Base-by-base conservation (phyloP, 1,139 yeast species). In the Yamadazyma oceani region DNA sequence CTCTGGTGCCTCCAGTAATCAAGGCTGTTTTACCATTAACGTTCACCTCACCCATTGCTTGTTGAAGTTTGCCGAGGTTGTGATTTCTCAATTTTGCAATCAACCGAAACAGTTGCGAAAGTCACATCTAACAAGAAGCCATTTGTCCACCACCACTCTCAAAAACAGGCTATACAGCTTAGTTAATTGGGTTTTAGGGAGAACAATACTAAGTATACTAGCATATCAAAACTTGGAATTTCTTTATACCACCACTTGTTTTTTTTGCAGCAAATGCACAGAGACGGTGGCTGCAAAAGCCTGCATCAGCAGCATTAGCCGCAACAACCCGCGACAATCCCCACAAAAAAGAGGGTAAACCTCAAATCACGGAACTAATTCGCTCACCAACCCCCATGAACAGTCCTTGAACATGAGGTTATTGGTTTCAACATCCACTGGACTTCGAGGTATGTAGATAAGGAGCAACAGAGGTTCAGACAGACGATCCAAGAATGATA, bases 1-100 rank as follows among this genome's bases (percentile, higher is more conserved):
- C 92, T 46, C 90, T 66, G 28, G 87, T 77, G 21, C 89, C 89
- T 12, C 90, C 92, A 10, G 92, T 84, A 46, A 84, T 69, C 12
- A 80, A 75, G 2, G 86, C 90, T 11, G 73, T 70, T 55, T 83
- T 83, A 22, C 83, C 86, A 36, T 76, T 62, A 17, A 80, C 81
- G 46, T 68, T 69, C 36, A 58, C 58, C 36, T 67, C 70, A 25
- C 67, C 73, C 74, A 68, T 68, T 5, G 21, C 3, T 16, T 10
- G 9, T 14, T 14, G 22, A 15, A 31, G 4, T 15, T 8, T 26
- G 26, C 16, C 26, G 32, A 17, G 37, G 25, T 36, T 25, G 4
- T 5, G 16, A 24, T 25, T 35, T 17, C 11, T 12, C 11, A 13
- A 12, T 8, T 21, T 26, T 26, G 17, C 14, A 10, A 15, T 26